Evolutionary conservation across 1,139 yeast genomes (phyloP).

Genomic region (Lodderomyces elongisporus): DNA sequence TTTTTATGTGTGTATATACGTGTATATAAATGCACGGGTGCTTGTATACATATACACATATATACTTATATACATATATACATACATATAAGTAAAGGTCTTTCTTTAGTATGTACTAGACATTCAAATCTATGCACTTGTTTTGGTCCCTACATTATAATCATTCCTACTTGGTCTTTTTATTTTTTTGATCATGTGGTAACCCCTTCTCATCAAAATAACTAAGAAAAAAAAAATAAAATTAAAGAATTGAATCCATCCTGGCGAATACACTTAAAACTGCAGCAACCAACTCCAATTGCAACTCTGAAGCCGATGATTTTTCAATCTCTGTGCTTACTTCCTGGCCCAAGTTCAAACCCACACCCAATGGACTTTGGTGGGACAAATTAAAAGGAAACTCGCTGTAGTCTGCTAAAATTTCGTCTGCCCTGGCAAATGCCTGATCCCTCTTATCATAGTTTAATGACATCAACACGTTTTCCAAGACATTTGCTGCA

Average conservation of each 20-base stretch:
- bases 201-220: no score
- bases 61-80: no score
- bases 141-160: no score
- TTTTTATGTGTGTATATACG: no score
- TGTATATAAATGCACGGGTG: no score
- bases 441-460: slow-evolving; percentile 93
- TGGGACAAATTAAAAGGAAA: slow-evolving; percentile 68
- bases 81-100: no score
- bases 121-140: no score
- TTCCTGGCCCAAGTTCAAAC: slow-evolving; percentile 69
- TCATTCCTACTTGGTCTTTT: no score
- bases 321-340: slow-evolving; percentile 64
- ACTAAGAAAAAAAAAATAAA: not conserved
- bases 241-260: slow-evolving; percentile 49
- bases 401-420: slow-evolving; percentile 75
- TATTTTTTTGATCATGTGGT: no score
- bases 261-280: slow-evolving; percentile 60
- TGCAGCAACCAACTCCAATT: slow-evolving; percentile 87
- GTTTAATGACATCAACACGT: slow-evolving; percentile 70
- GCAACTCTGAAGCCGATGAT: slow-evolving; percentile 53
- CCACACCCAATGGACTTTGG: slow-evolving; percentile 63
- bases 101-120: no score
- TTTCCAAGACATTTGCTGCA: slow-evolving; percentile 95
- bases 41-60: no score
- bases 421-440: slow-evolving; percentile 86